Base-by-base conservation (phyloP, 2,329 filamentous ascomycete species). In the Blumeriella jaapii region DNA sequence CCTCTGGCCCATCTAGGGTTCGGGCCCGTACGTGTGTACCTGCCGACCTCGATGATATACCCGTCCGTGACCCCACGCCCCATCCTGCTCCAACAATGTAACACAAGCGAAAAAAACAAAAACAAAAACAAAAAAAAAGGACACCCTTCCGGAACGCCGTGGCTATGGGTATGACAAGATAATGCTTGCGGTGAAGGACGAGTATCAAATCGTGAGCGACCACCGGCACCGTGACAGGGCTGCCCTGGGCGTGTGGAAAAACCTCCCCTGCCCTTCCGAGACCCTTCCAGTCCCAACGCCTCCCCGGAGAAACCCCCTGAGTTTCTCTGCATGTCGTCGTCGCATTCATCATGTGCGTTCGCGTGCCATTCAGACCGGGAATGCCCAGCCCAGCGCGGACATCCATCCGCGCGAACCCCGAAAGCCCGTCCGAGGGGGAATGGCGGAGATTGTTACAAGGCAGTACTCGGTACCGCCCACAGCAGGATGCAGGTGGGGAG, bases 91-190 rank as follows among this genome's bases (percentile, higher is more conserved):
- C 6, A 26, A 6, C n/a, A 26, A 26, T 26, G n/a, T 26, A 12
- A 26, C 7, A 6, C 6, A 26, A 7, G 8, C n/a, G n/a, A 8
- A 6, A 6, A 12, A 10, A 13, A 7, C 6, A 6, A 26, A 26
- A 26, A 7, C 24, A 8, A 26, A 26, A 16, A 19, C 31, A 29
- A 29, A 34, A 16, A 11, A 28, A 23, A 34, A 35, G 19, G 30
- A 33, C 29, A 36, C 34, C 39, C 30, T 33, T 36, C 46, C 39
- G 13, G 39, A 50, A 50, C 47, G 47, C 47, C 47, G 42, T 36
- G 43, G 42, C 44, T 39, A 26, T 42, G 45, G 44, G 41, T 48
- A 43, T 44, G 41, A 41, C 33, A 40, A 39, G 40, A 30, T 25
- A 19, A 28, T 28, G 12, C 34, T 33, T 39, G 24, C 11, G 20